Evolutionary conservation across 2,329 filamentous ascomycete genomes (phyloP).

Genomic region (Trichoderma sp.): DNA sequence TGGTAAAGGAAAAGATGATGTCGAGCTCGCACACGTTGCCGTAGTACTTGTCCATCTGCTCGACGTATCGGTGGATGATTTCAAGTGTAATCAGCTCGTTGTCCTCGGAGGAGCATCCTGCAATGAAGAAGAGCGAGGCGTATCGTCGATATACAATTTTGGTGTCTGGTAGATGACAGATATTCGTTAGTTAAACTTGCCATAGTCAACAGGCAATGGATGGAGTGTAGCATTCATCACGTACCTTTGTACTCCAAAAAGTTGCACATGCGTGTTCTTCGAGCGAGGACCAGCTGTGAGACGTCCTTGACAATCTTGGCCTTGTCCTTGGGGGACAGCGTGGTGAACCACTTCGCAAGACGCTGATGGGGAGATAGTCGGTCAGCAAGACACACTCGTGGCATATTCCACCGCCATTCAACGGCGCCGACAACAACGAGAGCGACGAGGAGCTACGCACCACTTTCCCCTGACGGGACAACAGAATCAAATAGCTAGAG

Average conservation of each 20-base stretch:
- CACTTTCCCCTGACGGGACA: conserved; percentile 98
- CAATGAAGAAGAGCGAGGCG: conserved; percentile 98
- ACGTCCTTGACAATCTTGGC: conserved; percentile 99
- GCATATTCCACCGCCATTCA: background rate
- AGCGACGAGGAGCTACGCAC: conserved; percentile 59
- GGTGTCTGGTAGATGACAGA: conserved; percentile 61
- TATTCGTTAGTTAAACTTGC: background rate
- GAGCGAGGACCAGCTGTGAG: conserved; percentile 91
- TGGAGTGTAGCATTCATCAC: conserved; percentile 7
- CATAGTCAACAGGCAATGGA: too few relatives aligned
- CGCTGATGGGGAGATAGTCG: conserved; percentile 57
- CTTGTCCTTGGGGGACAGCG: conserved; percentile 94
- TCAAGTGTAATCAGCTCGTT: conserved; percentile 98
- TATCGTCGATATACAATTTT: conserved; percentile 99
- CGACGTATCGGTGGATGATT: conserved; percentile 97
- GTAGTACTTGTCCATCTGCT: conserved; percentile 99
- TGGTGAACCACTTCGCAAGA: conserved; percentile 99
- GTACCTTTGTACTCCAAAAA: conserved; percentile 98
- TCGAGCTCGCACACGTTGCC: conserved; percentile 99
- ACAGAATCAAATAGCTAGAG: conserved; percentile 87
- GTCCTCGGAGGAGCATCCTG: conserved; percentile 92
- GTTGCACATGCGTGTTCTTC: conserved; percentile 98
- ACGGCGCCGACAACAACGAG: background rate
- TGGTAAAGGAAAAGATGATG: conserved; percentile 99
- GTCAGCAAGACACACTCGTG: background rate